A percentile compares a stretch with the other conserved stretches of the same genome.
Evolutionary conservation across 2,329 filamentous ascomycete genomes (phyloP).

Genomic region (Diplodia intermedia): DNA sequence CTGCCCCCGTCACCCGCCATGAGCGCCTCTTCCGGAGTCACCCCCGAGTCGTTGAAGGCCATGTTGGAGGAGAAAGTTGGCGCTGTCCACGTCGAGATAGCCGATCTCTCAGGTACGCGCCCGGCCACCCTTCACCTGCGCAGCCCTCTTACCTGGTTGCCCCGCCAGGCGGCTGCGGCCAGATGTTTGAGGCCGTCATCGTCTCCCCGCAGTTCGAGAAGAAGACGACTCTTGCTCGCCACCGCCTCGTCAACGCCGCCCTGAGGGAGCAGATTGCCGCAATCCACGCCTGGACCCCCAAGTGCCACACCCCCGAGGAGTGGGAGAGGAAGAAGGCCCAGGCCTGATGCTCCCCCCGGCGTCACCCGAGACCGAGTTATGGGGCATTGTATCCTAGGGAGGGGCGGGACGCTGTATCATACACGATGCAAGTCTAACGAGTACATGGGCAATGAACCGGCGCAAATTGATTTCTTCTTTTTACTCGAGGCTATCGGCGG

Average conservation of each 20-base stretch:
- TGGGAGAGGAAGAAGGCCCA: constrained; percentile 72
- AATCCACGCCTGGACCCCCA: constrained; percentile 95
- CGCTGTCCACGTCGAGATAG: constrained; percentile 82
- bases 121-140: neutral
- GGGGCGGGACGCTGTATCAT: neutral
- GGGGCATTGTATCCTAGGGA: neutral
- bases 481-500: constrained; percentile 1
- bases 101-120: constrained; percentile 84
- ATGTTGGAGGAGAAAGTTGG: constrained; percentile 74
- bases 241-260: constrained; percentile 82
- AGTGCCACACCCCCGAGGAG: constrained; percentile 90
- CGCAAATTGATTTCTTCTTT: constrained; percentile 5
- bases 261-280: constrained; percentile 86
- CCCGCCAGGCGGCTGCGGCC: constrained; percentile 69
- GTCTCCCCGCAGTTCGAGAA: constrained; percentile 61
- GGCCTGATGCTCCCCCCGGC: constrained; percentile 31
- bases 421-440: constrained; percentile 11
- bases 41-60: constrained; percentile 71
- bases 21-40: constrained; percentile 66
- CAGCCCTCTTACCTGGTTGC: constrained; percentile 2
- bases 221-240: constrained; percentile 76
- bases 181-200: constrained; percentile 73
- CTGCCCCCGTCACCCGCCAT: constrained; percentile 40
- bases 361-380: neutral
- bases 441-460: neutral